Base-by-base conservation (phyloP, 2,329 filamentous ascomycete species). In the Curvularia verruculosa region DNA sequence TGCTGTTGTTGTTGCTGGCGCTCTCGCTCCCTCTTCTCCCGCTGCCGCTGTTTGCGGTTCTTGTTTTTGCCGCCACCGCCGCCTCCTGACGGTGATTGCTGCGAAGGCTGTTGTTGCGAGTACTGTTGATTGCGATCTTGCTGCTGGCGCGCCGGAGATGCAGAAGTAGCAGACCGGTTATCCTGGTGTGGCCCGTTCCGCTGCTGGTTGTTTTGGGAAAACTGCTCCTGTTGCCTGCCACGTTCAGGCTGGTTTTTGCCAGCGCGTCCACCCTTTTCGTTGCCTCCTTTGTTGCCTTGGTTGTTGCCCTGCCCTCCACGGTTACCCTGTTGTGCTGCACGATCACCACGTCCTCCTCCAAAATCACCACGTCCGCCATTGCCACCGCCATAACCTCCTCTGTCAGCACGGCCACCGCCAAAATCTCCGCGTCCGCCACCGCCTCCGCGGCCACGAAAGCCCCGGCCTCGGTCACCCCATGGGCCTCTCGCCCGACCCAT, bases 381-480 rank as follows among this genome's bases (percentile, higher is more conserved):
- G 29, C 70, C 56, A 18, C 57, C 54, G 29, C 63, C 59, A 36
- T 55, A 65, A 26, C 67, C 67, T 44, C 64, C 64, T 37, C 62
- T 54, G 23, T 66, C 63, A 39, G 69, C 70, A 28, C 75, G 71
- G 41, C 70, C 70, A 26, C 65, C 67, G 52, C 66, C 66, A 48
- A 60, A 64, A 45, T 65, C 46, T 10, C 46, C 46, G 34, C 46
- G 59, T 46, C 68, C 67, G 13, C 65, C 63, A 45, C 59, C 64
- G 12, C 67, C 71, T 19, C 71, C 71, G 62, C 73, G 59, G 52
- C 72, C 69, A 39, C 74, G 72, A 51, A 72, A 72, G n/a, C 74
- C 74, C 44, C 75, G 70, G 23, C 72, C 74, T 36, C 75, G 71
- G 59, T 75, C 74, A n/a, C 58, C 63, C 70, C 73, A 75, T 12